Conservation (phyloP, 352 stramenopile species). For the Thalassiosira hispida region DNA sequence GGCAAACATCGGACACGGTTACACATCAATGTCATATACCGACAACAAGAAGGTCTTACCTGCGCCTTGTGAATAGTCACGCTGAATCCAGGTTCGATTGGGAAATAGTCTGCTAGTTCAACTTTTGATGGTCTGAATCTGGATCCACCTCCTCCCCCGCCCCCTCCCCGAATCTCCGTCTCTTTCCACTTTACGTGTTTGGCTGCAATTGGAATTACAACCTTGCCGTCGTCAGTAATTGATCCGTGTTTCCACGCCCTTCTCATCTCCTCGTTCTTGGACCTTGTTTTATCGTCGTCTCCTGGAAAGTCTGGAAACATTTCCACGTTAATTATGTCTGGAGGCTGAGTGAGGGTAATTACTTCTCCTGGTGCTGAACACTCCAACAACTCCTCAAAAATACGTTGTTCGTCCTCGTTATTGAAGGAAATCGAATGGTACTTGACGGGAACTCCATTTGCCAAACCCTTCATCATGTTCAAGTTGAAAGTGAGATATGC, state of each 20-base stretch:
- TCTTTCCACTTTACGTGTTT: conserved; percentile 21
- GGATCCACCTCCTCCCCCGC: background rate
- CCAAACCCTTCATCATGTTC: conserved; percentile 16
- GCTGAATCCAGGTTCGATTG: background rate
- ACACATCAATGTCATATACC: too few relatives aligned
- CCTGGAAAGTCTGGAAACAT: conserved; percentile 14
- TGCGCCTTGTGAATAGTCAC: conserved; percentile 1
- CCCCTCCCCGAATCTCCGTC: background rate
- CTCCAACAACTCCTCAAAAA: background rate
- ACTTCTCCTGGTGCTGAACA: background rate
- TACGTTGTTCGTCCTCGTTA: background rate
- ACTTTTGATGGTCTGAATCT: too few relatives aligned
- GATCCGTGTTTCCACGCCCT: conserved; percentile 8
- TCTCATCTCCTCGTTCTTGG: conserved; percentile 12
- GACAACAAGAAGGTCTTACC: too few relatives aligned
- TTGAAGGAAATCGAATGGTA: conserved; percentile 30
- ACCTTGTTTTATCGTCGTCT: conserved; percentile 13
- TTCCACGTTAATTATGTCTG: conserved; percentile 37
- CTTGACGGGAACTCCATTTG: conserved; percentile 14
- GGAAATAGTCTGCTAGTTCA: background rate
- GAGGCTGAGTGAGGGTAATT: conserved; percentile 25
- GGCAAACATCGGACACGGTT: too few relatives aligned
- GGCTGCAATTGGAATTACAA: conserved; percentile 40
- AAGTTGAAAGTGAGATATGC: conserved; percentile 33
- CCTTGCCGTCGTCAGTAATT: conserved; percentile 16